Evolutionary conservation across 805 yeast genomes (phyloP).

Genomic region (Starmerella cellae): DNA sequence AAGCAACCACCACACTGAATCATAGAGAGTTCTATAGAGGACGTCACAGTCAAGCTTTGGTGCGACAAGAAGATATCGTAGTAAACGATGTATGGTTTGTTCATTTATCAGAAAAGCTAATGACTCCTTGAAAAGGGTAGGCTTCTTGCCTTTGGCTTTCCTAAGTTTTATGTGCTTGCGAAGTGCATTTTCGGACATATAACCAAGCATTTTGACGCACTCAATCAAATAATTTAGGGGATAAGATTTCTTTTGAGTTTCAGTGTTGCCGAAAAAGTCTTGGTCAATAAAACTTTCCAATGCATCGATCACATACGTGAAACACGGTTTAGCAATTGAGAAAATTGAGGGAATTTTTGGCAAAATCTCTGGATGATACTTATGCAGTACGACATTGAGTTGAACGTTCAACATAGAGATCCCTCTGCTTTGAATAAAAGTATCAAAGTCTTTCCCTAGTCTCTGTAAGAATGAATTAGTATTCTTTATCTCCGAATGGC

Average conservation of each 20-base stretch:
- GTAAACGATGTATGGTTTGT: neutral
- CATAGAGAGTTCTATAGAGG: neutral
- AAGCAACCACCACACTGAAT: constrained; percentile 9
- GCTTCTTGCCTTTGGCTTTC: too few species aligned
- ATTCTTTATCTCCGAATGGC: neutral
- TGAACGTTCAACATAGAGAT: neutral
- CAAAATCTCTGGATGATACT: neutral
- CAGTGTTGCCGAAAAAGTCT: neutral
- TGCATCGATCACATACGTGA: neutral
- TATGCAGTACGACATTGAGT: neutral
- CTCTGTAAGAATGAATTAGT: neutral
- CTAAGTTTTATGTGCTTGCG: neutral
- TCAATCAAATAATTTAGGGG: neutral
- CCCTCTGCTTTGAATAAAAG: neutral
- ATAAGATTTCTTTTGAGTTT: neutral
- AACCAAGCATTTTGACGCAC: constrained; percentile 1
- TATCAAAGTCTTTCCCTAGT: neutral
- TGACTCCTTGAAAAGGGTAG: too few species aligned
- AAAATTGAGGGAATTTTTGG: neutral
- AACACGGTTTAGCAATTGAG: neutral
- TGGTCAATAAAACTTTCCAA: neutral
- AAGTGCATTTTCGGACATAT: neutral
- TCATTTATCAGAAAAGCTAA: too few species aligned
- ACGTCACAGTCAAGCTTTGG: neutral
- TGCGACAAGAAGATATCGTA: neutral